Evolutionary conservation across 2,329 filamentous ascomycete species (phyloP).

Genomic region (Epichloe bromicola): DNA sequence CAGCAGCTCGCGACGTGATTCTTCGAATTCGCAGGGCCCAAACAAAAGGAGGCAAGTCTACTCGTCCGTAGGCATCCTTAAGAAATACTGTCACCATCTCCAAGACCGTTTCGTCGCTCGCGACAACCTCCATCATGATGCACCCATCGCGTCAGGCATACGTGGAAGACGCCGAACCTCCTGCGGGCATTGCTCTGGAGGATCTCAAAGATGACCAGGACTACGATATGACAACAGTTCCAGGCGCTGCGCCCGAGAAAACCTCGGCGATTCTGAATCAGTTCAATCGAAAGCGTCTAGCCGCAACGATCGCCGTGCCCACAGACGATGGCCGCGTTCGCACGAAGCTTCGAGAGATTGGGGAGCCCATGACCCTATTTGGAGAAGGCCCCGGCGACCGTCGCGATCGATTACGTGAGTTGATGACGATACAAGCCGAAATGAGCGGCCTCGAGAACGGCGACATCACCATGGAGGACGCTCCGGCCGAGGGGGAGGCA

Average conservation of each 20-base stretch:
- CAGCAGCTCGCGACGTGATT: neutral
- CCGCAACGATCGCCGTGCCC: conserved; percentile 79
- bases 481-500: conserved; percentile 44
- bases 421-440: conserved; percentile 63
- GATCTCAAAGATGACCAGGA: conserved; percentile 58
- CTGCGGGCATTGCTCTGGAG: conserved; percentile 35
- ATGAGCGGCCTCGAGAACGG: conserved; percentile 41
- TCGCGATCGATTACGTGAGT: conserved; percentile 71
- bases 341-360: conserved; percentile 65
- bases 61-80: neutral
- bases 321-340: conserved; percentile 87
- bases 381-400: conserved; percentile 79
- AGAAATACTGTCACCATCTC: neutral
- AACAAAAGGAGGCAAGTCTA: no score
- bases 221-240: conserved; percentile 60
- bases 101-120: neutral
- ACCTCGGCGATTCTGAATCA: conserved; percentile 76
- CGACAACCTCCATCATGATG: conserved; percentile 37
- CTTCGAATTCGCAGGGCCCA: neutral
- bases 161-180: conserved; percentile 67
- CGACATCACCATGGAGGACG: conserved; percentile 50
- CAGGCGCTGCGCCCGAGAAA: conserved; percentile 63
- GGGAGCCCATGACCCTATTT: conserved; percentile 90
- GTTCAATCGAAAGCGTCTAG: conserved; percentile 81
- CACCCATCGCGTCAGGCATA: conserved; percentile 88